phyloP scores from a whole-genome alignment of 2,329 filamentous ascomycete genomes.

The Rugonectria rugulosa region DNA sequence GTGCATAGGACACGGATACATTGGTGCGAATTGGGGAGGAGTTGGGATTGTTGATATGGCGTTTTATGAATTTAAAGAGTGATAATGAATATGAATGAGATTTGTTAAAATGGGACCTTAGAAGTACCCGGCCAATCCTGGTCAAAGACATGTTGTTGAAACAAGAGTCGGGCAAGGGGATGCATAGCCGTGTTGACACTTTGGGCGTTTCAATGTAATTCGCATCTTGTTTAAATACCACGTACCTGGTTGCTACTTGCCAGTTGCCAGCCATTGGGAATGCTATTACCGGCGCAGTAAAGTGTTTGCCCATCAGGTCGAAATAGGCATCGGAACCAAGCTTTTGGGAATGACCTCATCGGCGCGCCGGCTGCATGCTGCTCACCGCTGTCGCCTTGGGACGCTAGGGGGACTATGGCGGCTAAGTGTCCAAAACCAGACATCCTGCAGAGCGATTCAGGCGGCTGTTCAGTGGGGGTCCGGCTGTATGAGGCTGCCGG shows the following conservation, averaged over 20 bases:
- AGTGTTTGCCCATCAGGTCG: constrained; percentile 11
- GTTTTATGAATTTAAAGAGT: too few relatives aligned
- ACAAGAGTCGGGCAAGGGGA: constrained; percentile 2
- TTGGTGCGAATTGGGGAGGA: too few relatives aligned
- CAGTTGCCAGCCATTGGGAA: too few relatives aligned
- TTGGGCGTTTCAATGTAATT: constrained; percentile 13
- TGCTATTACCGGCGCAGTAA: too few relatives aligned
- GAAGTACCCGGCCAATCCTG: neutral
- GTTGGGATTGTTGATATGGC: too few relatives aligned
- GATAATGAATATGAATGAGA: too few relatives aligned
- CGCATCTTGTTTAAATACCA: too few relatives aligned
- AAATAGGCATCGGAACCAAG: constrained; percentile 25
- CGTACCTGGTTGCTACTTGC: too few relatives aligned
- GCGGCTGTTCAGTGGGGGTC: constrained; percentile 2
- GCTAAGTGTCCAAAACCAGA: constrained; percentile 3
- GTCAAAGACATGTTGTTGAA: constrained; percentile 13
- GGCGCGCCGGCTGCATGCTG: constrained; percentile 10
- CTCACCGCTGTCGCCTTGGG: constrained; percentile 9
- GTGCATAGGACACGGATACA: too few relatives aligned
- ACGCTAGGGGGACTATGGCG: neutral
- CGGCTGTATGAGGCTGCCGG: neutral
- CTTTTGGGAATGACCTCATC: constrained; percentile 36
- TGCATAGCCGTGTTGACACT: neutral
- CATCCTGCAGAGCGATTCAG: neutral
- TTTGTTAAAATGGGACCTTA: too few relatives aligned